A percentile compares a stretch with the other conserved stretches of the same genome.
These are phyloP conservation scores for Colletotrichum tanaceti DNA, from an alignment of 2,329 filamentous ascomycete species.

Conservation along the genomic window DNA sequence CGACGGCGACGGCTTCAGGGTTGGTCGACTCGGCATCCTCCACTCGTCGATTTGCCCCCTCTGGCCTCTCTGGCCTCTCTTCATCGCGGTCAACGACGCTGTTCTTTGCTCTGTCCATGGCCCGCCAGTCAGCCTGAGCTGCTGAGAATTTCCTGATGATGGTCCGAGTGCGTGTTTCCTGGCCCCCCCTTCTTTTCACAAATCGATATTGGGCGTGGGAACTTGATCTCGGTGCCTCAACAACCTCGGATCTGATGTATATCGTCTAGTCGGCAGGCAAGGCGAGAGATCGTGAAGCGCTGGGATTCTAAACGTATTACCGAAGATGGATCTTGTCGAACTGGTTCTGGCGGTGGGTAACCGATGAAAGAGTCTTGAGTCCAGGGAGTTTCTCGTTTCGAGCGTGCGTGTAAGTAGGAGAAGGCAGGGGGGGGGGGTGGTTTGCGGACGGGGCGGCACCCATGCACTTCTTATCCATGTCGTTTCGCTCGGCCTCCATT, in stretches of 20 bases:
- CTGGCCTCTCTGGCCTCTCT: not conserved
- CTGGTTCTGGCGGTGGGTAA: not conserved
- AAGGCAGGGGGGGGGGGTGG: not conserved
- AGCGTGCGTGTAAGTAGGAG: not conserved
- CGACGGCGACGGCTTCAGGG: constrained; percentile 17
- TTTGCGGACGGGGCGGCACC: constrained; percentile 20
- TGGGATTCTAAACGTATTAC: constrained; percentile 24
- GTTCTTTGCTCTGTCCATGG: not conserved
- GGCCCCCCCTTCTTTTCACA: not conserved
- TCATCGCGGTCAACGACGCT: not conserved
- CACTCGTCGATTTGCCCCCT: not conserved
- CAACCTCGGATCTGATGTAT: not conserved
- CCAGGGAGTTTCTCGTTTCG: too few relatives aligned
- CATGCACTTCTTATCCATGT: constrained; percentile 35
- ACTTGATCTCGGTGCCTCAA: too few relatives aligned
- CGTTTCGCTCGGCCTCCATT: constrained; percentile 6
- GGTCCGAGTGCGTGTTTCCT: not conserved
- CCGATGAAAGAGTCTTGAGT: not conserved
- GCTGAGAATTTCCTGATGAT: not conserved
- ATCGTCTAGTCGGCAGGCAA: constrained; percentile 11
- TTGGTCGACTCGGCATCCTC: constrained; percentile 11
- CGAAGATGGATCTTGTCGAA: constrained; percentile 12
- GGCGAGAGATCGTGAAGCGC: constrained; percentile 4
- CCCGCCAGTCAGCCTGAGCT: not conserved
- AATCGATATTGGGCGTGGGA: too few relatives aligned